Conservation (phyloP, 2,329 filamentous ascomycete genomes). For the Pseudogymnoascus sp. region DNA sequence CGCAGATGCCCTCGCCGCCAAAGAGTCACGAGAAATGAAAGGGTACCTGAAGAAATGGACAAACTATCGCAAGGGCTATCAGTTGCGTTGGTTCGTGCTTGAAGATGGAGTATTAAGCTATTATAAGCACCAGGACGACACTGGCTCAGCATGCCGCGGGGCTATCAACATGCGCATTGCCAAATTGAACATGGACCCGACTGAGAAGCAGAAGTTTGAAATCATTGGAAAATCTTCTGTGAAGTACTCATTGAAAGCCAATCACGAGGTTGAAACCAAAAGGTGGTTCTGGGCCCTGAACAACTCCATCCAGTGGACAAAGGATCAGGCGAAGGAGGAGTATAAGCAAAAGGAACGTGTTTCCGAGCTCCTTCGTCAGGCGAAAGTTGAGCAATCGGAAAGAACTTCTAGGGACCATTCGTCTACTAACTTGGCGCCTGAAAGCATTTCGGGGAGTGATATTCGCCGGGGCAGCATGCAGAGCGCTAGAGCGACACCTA, state of each 20-base stretch:
- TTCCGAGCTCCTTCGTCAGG: conserved; percentile 68
- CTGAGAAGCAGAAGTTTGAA: conserved; percentile 96
- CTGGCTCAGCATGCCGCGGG: conserved; percentile 88
- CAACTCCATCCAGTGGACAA: conserved; percentile 97
- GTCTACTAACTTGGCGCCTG: conserved; percentile 18
- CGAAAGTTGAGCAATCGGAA: conserved; percentile 66
- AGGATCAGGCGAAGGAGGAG: conserved; percentile 92
- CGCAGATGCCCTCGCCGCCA: conserved; percentile 60
- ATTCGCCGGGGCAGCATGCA: conserved; percentile 42
- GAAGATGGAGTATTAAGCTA: conserved; percentile 97
- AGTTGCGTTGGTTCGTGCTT: conserved; percentile 93
- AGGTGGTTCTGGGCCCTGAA: conserved; percentile 99
- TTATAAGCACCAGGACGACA: conserved; percentile 98
- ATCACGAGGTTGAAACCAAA: conserved; percentile 96
- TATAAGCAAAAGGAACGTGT: conserved; percentile 67
- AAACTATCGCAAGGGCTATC: conserved; percentile 95
- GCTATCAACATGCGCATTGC: conserved; percentile 99
- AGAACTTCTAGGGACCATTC: conserved; percentile 40
- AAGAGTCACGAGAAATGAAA: conserved; percentile 94
- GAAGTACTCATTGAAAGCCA: conserved; percentile 96
- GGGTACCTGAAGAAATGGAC: conserved; percentile 99
- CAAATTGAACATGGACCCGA: conserved; percentile 86
- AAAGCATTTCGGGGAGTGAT: conserved; percentile 21
- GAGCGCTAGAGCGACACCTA: conserved; percentile 21
- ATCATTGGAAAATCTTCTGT: conserved; percentile 97